Evolutionary conservation across 1,284 basidiomycete genomes (phyloP).

Genomic region (Fomitopsis schrenkii): DNA sequence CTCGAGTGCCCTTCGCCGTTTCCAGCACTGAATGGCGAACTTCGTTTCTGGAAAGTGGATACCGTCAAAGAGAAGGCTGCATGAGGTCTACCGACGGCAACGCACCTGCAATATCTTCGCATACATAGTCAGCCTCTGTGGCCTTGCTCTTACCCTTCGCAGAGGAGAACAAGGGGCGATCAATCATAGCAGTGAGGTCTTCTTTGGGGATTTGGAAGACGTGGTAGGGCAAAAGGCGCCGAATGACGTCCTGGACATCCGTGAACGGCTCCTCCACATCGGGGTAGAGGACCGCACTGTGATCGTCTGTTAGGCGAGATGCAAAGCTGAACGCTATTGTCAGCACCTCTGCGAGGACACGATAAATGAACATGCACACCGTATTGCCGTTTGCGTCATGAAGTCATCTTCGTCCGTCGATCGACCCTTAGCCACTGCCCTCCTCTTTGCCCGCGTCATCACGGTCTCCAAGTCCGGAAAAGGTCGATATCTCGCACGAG

Average conservation of each 20-base stretch:
- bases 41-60: conserved; percentile 45
- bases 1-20: conserved; percentile 49
- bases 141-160: conserved; percentile 56
- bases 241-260: conserved; percentile 56
- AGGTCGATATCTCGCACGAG: conserved; percentile 4
- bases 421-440: conserved; percentile 33
- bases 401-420: conserved; percentile 44
- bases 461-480: conserved; percentile 22
- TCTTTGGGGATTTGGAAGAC: conserved; percentile 68
- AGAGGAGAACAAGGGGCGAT: conserved; percentile 17
- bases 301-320: conserved; percentile 55
- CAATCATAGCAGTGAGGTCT: conserved; percentile 39
- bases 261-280: conserved; percentile 65
- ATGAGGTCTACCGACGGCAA: not conserved
- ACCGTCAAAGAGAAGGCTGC: not conserved
- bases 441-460: conserved; percentile 14
- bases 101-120: conserved; percentile 55
- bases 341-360: not conserved
- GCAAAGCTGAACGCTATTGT: conserved; percentile 41
- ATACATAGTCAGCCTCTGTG: conserved; percentile 35
- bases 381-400: conserved; percentile 39
- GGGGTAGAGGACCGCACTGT: conserved; percentile 52
- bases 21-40: conserved; percentile 63
- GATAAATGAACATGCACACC: conserved; percentile 33
- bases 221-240: conserved; percentile 71